Percentiles rank a stretch among this genome's conserved stretches.
Evolutionary conservation across 148 eudicot species (phyloP).

Genomic region (Rhododendron ferrugineum): DNA sequence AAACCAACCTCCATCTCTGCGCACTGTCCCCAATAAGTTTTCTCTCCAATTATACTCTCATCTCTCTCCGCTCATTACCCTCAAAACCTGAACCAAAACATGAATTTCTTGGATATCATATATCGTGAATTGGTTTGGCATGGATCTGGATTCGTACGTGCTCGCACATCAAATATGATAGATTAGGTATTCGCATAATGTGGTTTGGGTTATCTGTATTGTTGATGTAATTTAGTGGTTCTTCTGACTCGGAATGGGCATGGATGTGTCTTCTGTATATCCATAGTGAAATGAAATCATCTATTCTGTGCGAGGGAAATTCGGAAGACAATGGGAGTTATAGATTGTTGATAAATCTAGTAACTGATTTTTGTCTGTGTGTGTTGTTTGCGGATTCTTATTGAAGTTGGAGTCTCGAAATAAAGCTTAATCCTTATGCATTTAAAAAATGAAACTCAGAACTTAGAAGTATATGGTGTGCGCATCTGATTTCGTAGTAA

Average conservation of each 20-base stretch:
- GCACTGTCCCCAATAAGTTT: too few species aligned
- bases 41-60: too few species aligned
- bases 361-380: neutral
- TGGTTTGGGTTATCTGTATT: neutral
- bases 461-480: neutral
- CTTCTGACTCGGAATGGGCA: neutral
- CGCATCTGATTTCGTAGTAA: neutral
- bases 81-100: too few species aligned
- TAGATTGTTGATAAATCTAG: neutral
- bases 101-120: neutral
- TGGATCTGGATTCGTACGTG: neutral
- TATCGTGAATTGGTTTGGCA: neutral
- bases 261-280: neutral
- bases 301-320: neutral
- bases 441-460: neutral
- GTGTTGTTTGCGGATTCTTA: neutral
- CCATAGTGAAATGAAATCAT: neutral
- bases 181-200: neutral
- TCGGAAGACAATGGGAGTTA: neutral
- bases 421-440: neutral
- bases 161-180: neutral
- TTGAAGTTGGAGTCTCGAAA: neutral
- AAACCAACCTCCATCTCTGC: too few species aligned
- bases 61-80: too few species aligned
- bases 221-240: neutral